These are phyloP conservation scores for Rhinocladiella mackenziei DNA, from an alignment of 2,329 filamentous ascomycete genomes.

Conservation along the genomic window DNA sequence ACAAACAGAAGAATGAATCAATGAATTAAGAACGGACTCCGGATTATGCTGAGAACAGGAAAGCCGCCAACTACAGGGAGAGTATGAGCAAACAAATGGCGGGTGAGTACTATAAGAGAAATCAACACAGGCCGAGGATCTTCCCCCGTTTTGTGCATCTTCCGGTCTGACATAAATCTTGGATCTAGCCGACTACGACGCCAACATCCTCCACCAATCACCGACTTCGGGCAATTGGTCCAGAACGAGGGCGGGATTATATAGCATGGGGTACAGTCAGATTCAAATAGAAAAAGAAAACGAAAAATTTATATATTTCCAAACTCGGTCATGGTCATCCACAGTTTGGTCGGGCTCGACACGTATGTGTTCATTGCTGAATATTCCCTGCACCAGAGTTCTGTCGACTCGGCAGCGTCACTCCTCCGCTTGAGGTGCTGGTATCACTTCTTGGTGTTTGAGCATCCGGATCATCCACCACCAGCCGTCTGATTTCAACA, in stretches of 20 bases:
- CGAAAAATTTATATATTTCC: too few relatives aligned
- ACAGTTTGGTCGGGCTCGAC: too few relatives aligned
- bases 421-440: slow-evolving; percentile 20
- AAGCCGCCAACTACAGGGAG: neutral
- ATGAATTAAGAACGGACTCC: slow-evolving; percentile 2
- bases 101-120: too few relatives aligned
- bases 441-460: slow-evolving; percentile 22
- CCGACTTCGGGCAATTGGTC: neutral
- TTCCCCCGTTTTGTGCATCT: too few relatives aligned
- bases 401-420: slow-evolving; percentile 18
- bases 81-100: neutral
- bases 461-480: slow-evolving; percentile 37
- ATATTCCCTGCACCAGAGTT: slow-evolving; percentile 15
- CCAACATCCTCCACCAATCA: neutral
- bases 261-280: too few relatives aligned
- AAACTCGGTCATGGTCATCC: too few relatives aligned
- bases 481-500: slow-evolving; percentile 46
- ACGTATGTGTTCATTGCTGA: too few relatives aligned
- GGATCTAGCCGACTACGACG: neutral
- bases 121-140: too few relatives aligned
- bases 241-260: neutral
- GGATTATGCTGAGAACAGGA: neutral
- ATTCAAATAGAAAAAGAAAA: too few relatives aligned
- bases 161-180: neutral
- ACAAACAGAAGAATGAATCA: too few relatives aligned